These are phyloP conservation scores for Trapa incisa DNA, from an alignment of 345 rosid genomes.

Conservation along the genomic window DNA sequence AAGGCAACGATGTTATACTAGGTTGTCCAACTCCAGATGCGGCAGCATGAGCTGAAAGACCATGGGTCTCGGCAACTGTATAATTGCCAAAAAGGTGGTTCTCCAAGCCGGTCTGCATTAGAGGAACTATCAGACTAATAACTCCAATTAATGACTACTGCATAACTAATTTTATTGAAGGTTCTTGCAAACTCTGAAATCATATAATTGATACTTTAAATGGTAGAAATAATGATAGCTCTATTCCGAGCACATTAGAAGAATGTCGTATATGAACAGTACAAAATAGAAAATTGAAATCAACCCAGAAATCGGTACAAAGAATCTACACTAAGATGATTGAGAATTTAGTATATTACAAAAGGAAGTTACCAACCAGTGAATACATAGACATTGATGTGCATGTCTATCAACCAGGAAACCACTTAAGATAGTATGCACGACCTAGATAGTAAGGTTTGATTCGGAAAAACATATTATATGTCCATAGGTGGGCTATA, in stretches of 20 bases:
- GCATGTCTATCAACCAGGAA: neutral
- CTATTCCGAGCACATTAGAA: neutral
- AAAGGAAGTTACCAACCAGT: neutral
- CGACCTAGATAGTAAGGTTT: no score
- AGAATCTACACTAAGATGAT: neutral
- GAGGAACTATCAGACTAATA: neutral
- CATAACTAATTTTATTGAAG: neutral
- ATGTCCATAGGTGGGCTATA: constrained; percentile 5
- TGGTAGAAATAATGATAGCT: neutral
- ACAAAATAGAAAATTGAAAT: neutral
- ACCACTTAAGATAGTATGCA: neutral
- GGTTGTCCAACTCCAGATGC: constrained; percentile 11
- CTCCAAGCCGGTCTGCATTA: constrained; percentile 41
- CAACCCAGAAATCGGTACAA: no score
- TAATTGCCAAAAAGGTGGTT: constrained; percentile 80
- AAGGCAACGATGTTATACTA: neutral
- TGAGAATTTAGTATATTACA: neutral
- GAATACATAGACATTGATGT: neutral
- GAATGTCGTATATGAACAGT: neutral
- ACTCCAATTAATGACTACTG: neutral
- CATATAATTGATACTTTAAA: neutral
- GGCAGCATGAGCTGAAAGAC: constrained; percentile 10
- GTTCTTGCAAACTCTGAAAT: neutral
- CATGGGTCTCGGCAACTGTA: constrained; percentile 40
- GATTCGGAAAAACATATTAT: no score